Conservation (phyloP, 306 rosid species). For the Cucurbita ficifolia region DNA sequence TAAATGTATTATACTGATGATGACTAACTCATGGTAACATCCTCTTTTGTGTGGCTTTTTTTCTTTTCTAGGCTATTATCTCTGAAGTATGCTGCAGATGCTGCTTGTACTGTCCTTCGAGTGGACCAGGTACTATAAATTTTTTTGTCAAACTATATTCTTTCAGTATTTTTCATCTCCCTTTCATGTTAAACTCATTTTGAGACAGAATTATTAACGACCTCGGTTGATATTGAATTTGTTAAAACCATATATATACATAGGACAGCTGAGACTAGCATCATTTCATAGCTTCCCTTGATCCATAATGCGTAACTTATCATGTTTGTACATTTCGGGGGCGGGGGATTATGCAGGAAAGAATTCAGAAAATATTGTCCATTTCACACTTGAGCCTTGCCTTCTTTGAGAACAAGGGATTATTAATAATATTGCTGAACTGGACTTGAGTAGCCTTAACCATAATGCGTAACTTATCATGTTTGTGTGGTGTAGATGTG, state of each 20-base stretch:
- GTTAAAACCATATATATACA: background rate
- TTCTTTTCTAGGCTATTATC: conserved; percentile 50
- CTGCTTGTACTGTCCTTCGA: conserved; percentile 89
- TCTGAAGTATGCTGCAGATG: conserved; percentile 90
- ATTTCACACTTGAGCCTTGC: background rate
- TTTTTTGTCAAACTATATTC: background rate
- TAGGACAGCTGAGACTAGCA: background rate
- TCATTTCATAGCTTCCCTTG: background rate
- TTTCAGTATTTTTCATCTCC: background rate
- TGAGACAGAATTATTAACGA: background rate
- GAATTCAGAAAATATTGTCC: background rate
- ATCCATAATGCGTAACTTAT: too few relatives aligned
- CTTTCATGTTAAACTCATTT: background rate
- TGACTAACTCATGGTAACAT: background rate
- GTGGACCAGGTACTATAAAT: conserved; percentile 72
- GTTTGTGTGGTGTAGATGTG: background rate
- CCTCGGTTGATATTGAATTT: background rate
- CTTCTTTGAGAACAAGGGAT: background rate
- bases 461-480: background rate
- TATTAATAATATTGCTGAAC: background rate
- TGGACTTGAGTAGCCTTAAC: background rate
- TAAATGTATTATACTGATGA: background rate
- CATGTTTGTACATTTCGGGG: too few relatives aligned
- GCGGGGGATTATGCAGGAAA: too few relatives aligned
- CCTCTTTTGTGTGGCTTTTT: background rate